phyloP scores from a whole-genome alignment of 306 rosid species.

The barrel medic (Medicago truncatula) region MtrunA17r5.0-ANR NC_053044.1:1532501-1533000 shows the following conservation, averaged over 20 bases:
- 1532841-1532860: conserved; percentile 10
- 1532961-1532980: conserved; percentile 73
- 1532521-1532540: conserved; percentile 81
- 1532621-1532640: conserved; percentile 53
- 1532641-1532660: conserved; percentile 55
- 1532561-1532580: conserved; percentile 56
- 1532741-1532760: conserved; percentile 21
- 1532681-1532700: conserved; percentile 59
- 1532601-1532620: conserved; percentile 82
- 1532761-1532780: conserved; percentile 44
- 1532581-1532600: conserved; percentile 61
- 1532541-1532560: conserved; percentile 87
- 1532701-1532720: conserved; percentile 63
- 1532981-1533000: conserved; percentile 74
- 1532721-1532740: conserved; percentile 38
- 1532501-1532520: conserved; percentile 74
- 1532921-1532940: conserved; percentile 78
- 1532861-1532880: conserved; percentile 70
- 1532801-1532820: neutral
- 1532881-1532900: conserved; percentile 61
- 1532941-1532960: conserved; percentile 69
- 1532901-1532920: conserved; percentile 60
- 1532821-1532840: conserved; percentile 11
- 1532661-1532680: conserved; percentile 65
- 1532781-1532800: neutral